These are phyloP conservation scores for Primulina tabacum DNA, from an alignment of 257 asterid genomes.

Conservation along the genomic window DNA sequence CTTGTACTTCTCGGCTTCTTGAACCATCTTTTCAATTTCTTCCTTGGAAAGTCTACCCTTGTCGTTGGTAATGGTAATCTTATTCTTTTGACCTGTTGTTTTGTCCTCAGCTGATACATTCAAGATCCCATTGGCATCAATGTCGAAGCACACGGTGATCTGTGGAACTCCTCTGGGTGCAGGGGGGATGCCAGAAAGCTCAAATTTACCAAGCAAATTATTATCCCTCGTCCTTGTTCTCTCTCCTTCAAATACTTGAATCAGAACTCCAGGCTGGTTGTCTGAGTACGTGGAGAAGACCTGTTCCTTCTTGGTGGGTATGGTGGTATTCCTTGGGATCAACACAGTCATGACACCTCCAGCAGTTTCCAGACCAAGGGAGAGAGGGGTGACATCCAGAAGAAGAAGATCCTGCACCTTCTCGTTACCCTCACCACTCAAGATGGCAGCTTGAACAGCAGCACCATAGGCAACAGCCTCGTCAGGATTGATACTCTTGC, in stretches of 20 bases:
- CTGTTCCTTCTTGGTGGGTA: constrained; percentile 51
- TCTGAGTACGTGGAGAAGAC: constrained; percentile 45
- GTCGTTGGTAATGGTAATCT: constrained; percentile 51
- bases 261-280: constrained; percentile 51
- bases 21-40: constrained; percentile 22
- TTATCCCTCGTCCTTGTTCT: constrained; percentile 32
- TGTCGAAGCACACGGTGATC: constrained; percentile 49
- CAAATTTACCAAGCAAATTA: constrained; percentile 33
- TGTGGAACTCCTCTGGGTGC: constrained; percentile 55
- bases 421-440: constrained; percentile 47
- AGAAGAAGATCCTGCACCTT: constrained; percentile 47
- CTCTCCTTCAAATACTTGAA: constrained; percentile 52
- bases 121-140: constrained; percentile 43
- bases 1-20: background rate
- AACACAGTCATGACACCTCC: constrained; percentile 55
- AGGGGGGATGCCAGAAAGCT: constrained; percentile 52
- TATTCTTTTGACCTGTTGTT: constrained; percentile 53
- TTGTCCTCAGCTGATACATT: constrained; percentile 57
- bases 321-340: constrained; percentile 48
- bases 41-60: constrained; percentile 48
- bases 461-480: constrained; percentile 6
- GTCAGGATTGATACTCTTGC: constrained; percentile 40
- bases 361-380: constrained; percentile 32
- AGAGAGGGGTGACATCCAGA: constrained; percentile 30
- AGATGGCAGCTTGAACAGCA: constrained; percentile 33